Percentiles rank a stretch among this genome's conserved stretches.
Conservation (phyloP, 73 alveolate genomes). For the Paramecium octaurelia region DNA sequence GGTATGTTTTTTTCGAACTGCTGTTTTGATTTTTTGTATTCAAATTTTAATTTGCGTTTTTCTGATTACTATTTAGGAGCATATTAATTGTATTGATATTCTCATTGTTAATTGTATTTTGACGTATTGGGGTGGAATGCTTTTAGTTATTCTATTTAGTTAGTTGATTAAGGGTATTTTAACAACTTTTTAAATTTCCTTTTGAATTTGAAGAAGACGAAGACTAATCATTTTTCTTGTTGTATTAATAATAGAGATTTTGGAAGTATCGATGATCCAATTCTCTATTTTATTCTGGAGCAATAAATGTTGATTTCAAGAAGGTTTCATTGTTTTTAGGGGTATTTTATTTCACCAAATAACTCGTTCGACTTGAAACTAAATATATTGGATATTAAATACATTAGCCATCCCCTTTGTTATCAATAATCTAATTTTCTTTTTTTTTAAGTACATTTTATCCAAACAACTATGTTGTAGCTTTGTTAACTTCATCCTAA, state of each 20-base stretch:
- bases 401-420: neutral
- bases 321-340: neutral
- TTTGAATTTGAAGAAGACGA: neutral
- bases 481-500: neutral
- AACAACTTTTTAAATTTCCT: neutral
- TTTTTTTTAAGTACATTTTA: neutral
- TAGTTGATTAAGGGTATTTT: neutral
- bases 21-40: neutral
- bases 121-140: neutral
- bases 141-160: neutral
- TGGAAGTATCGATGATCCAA: neutral
- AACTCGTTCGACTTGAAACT: neutral
- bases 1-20: neutral
- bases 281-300: neutral
- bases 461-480: constrained; percentile 10
- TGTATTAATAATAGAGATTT: neutral
- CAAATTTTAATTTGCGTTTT: neutral
- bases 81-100: neutral
- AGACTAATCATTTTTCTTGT: neutral
- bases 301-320: neutral
- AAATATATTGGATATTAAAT: neutral
- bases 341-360: neutral
- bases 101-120: neutral
- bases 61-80: neutral
- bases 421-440: neutral